Base-by-base conservation (phyloP, 2,329 filamentous ascomycete genomes). In the Talaromyces pinophilus region DNA sequence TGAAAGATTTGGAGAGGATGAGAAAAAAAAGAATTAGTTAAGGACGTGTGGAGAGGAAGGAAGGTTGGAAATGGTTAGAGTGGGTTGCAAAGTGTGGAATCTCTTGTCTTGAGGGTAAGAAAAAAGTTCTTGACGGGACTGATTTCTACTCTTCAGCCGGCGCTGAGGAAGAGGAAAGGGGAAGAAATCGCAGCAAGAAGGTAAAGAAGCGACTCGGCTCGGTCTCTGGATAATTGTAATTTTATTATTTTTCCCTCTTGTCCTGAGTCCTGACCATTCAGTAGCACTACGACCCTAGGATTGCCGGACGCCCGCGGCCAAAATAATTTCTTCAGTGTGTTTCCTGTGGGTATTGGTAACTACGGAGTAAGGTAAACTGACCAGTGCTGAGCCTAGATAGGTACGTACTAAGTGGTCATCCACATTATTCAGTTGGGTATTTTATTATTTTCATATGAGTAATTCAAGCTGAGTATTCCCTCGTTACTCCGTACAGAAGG, bases 251-350 rank as follows among this genome's bases (percentile, higher is more conserved):
- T 38, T 42, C 59, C 59, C 33, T 55, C 22, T 38, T 13, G 13
- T 30, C 40, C 6, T 33, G 38, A 22, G 13, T 30, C 40, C 6
- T 33, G 38, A 15, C n/a, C 10, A 57, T 22, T 35, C 11, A 57
- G 54, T 28, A 40, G 57, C 22, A 59, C 44, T 60, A 46, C 35
- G 25, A 46, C 38, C 70, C 69, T 69, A 40, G 63, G 67, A 62
- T 69, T 69, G 66, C 67, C 71, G 70, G 69, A 71, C 70, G 64
- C 65, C 71, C 70, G 70, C 68, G 62, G 61, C 57, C 52, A 64
- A 48, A 46, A 46, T 63, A 59, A 60, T 60, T 60, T 60, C 57
- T n/a, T 44, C 54, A 57, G 54, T 38, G 52, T 57, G 54, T 57
- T 57, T 57, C 30, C 19, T 38, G 54, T 57, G 54, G 54, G 54